These are phyloP conservation scores for Rhododendron williamsianum DNA, from an alignment of 148 eudicot genomes.

Conservation along the genomic window DNA sequence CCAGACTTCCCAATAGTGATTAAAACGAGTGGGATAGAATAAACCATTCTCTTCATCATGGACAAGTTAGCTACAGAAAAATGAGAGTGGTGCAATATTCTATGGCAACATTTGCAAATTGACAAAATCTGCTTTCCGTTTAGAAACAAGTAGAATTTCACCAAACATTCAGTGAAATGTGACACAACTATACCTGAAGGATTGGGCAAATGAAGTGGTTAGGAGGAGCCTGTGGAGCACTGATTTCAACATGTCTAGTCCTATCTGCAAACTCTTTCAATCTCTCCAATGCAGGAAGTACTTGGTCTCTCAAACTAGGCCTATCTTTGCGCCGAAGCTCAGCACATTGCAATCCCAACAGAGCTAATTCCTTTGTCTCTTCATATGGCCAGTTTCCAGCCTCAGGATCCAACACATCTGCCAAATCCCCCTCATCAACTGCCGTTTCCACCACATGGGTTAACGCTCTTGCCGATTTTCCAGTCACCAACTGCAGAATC, in stretches of 20 bases:
- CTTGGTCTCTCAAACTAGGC: conserved; percentile 48
- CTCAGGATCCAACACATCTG: conserved; percentile 47
- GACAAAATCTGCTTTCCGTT: neutral
- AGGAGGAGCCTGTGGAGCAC: conserved; percentile 38
- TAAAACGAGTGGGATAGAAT: neutral
- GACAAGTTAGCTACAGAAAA: neutral
- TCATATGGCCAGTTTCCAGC: conserved; percentile 82
- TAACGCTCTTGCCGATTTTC: conserved; percentile 56
- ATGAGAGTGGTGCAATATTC: neutral
- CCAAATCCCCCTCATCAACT: conserved; percentile 37
- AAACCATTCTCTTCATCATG: neutral
- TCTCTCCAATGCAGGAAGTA: conserved; percentile 70
- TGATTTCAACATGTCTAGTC: conserved; percentile 36
- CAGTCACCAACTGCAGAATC: conserved; percentile 66
- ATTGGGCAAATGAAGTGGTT: conserved; percentile 82
- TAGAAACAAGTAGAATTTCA: neutral
- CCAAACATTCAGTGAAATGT: neutral
- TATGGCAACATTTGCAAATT: neutral
- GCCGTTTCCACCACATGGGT: conserved; percentile 58
- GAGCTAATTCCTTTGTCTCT: conserved; percentile 66
- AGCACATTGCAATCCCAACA: conserved; percentile 64
- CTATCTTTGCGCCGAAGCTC: conserved; percentile 68
- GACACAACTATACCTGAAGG: conserved; percentile 44
- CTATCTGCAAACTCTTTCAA: conserved; percentile 54
- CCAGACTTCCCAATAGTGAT: neutral